Conservation (phyloP, 306 rosid genomes). For the Casuarina cunninghamiana region DNA sequence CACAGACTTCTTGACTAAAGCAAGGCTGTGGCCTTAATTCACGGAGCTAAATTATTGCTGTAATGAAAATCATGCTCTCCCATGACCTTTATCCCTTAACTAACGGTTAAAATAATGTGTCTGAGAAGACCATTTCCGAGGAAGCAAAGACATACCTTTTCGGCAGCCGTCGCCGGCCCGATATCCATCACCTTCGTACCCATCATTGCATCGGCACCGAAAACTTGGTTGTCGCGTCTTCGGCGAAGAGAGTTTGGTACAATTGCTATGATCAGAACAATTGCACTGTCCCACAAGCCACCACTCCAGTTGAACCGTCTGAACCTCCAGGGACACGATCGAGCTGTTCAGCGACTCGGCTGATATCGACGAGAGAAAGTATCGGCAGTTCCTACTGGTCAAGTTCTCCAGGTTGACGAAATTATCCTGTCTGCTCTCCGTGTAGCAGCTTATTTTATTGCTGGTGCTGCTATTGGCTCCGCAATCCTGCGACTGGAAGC, state of each 20-base stretch:
- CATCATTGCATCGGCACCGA: slow-evolving; percentile 60
- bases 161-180: slow-evolving; percentile 69
- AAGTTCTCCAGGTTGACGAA: slow-evolving; percentile 37
- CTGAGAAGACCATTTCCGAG: background rate
- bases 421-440: slow-evolving; percentile 19
- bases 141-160: slow-evolving; percentile 60
- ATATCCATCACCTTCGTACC: slow-evolving; percentile 71
- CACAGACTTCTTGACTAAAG: background rate
- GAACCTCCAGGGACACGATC: slow-evolving; percentile 58
- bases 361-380: slow-evolving; percentile 62
- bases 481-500: slow-evolving; percentile 53
- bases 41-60: background rate
- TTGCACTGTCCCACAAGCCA: slow-evolving; percentile 70
- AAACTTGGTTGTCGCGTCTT: slow-evolving; percentile 29
- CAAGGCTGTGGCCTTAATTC: slow-evolving; percentile 13
- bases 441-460: slow-evolving; percentile 53
- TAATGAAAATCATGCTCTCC: background rate
- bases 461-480: background rate
- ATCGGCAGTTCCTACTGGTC: slow-evolving; percentile 30
- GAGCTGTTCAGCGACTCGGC: slow-evolving; percentile 34
- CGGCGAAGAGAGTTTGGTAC: slow-evolving; percentile 39
- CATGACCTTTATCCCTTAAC: background rate
- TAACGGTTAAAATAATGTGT: background rate
- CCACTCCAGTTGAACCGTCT: slow-evolving; percentile 72
- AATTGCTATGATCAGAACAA: slow-evolving; percentile 57